Percentiles rank a stretch among this genome's conserved stretches.
These are phyloP conservation scores for Royoungia palumana DNA, from an alignment of 768 basidiomycete genomes.

Conservation along the genomic window DNA sequence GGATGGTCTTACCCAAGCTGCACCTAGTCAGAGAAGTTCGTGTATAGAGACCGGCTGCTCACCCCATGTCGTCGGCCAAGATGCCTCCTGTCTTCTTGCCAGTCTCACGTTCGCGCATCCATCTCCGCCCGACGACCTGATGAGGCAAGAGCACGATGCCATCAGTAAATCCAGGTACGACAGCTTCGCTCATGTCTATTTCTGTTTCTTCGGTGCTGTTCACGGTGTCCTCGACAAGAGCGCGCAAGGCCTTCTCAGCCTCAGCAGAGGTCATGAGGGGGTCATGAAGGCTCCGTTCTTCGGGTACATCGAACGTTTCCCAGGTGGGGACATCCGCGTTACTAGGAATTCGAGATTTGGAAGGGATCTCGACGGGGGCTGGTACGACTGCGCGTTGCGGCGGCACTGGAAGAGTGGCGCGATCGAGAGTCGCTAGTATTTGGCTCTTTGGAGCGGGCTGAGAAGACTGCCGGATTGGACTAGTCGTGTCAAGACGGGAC, in stretches of 20 bases:
- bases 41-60: conserved; percentile 9
- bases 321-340: conserved; percentile 15
- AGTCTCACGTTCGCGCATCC: conserved; percentile 85
- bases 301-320: conserved; percentile 31
- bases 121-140: conserved; percentile 78
- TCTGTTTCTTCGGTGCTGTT: conserved; percentile 46
- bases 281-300: conserved; percentile 26
- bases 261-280: conserved; percentile 46
- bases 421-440: conserved; percentile 24
- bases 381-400: conserved; percentile 27
- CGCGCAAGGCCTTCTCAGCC: conserved; percentile 74
- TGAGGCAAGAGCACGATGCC: conserved; percentile 76
- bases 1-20: conserved; percentile 88
- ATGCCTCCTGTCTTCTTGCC: conserved; percentile 84
- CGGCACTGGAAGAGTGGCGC: conserved; percentile 12
- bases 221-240: conserved; percentile 67
- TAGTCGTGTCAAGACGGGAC: conserved; percentile 6
- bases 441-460: conserved; percentile 10
- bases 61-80: conserved; percentile 91
- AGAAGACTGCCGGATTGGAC: conserved; percentile 1
- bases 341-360: conserved; percentile 17
- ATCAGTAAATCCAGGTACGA: conserved; percentile 74
- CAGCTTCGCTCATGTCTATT: conserved; percentile 61
- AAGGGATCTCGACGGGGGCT: conserved; percentile 31
- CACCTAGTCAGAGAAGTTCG: conserved; percentile 4